A percentile compares a stretch with the other conserved stretches of the same genome.
phyloP scores from a whole-genome alignment of 306 rosid genomes.

The Gillenia trifoliata region DNA sequence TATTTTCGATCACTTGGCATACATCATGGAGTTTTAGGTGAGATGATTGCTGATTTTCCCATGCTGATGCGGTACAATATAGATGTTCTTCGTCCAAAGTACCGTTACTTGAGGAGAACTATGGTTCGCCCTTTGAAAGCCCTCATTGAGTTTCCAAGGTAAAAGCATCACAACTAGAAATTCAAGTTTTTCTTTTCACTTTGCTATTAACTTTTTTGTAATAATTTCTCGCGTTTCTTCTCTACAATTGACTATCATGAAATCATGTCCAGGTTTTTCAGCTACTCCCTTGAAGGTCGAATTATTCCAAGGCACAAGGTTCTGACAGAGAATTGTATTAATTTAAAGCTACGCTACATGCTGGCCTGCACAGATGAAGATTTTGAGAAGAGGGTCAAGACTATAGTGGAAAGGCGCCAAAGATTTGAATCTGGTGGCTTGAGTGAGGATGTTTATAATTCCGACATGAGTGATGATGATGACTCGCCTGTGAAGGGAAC shows the following conservation, averaged over 20 bases:
- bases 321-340: conserved; percentile 67
- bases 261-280: conserved; percentile 59
- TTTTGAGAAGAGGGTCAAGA: conserved; percentile 59
- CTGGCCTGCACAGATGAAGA: conserved; percentile 69
- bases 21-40: conserved; percentile 52
- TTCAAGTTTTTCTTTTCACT: neutral
- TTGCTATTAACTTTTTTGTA: neutral
- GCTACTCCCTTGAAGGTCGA: conserved; percentile 85
- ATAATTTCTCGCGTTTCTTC: neutral
- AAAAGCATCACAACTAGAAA: conserved; percentile 12
- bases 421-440: conserved; percentile 43
- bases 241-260: conserved; percentile 2
- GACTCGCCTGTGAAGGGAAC: conserved; percentile 6
- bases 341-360: conserved; percentile 76
- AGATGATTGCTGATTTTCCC: conserved; percentile 88
- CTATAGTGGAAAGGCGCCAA: conserved; percentile 42
- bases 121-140: conserved; percentile 83
- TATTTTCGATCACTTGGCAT: conserved; percentile 85
- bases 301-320: conserved; percentile 85
- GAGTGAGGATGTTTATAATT: conserved; percentile 18
- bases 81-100: conserved; percentile 81
- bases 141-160: conserved; percentile 90
- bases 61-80: conserved; percentile 73
- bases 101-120: conserved; percentile 65
- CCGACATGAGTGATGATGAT: conserved; percentile 11